A percentile compares a stretch with the other conserved stretches of the same genome.
Evolutionary conservation across 176 grass and related monocot genomes (phyloP).

Genomic region (Oryza glaberrima): DNA sequence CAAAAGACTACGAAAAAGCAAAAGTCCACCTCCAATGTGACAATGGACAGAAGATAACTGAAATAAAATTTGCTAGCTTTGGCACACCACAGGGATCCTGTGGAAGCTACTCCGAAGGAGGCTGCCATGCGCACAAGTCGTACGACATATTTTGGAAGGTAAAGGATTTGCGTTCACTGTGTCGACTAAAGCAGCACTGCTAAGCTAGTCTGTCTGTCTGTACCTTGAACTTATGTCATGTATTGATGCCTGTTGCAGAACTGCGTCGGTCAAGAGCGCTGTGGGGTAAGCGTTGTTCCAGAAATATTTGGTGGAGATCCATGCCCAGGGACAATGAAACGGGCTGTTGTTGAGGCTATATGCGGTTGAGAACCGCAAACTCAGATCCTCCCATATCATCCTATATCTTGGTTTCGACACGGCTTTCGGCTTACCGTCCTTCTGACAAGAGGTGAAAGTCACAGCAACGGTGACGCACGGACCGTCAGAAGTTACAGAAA

Average conservation of each 20-base stretch:
- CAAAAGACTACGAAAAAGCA: constrained; percentile 75
- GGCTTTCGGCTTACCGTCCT: constrained; percentile 36
- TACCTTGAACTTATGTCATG: constrained; percentile 13
- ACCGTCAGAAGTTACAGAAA: constrained; percentile 48
- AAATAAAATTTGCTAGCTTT: constrained; percentile 95
- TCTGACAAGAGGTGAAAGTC: constrained; percentile 64
- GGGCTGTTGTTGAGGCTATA: constrained; percentile 73
- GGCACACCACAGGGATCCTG: constrained; percentile 89
- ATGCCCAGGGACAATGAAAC: constrained; percentile 89
- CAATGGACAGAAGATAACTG: constrained; percentile 69
- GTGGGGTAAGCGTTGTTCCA: constrained; percentile 61
- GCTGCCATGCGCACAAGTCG: constrained; percentile 91
- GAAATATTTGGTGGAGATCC: constrained; percentile 93
- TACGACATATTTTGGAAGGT: constrained; percentile 96
- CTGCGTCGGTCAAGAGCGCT: constrained; percentile 78
- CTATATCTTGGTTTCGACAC: constrained; percentile 27
- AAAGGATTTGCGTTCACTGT: constrained; percentile 24
- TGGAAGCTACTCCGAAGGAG: constrained; percentile 75
- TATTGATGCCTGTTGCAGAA: constrained; percentile 52
- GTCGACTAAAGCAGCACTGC: not conserved
- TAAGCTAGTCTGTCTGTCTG: not conserved
- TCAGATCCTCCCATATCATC: constrained; percentile 2
- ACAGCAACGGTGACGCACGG: constrained; percentile 54
- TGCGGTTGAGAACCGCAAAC: constrained; percentile 55
- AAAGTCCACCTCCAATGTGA: constrained; percentile 84